Percentiles rank a stretch among this genome's conserved stretches.
phyloP scores from a whole-genome alignment of 2,329 filamentous ascomycete species.

The Hymenoscyphus scutula region DNA sequence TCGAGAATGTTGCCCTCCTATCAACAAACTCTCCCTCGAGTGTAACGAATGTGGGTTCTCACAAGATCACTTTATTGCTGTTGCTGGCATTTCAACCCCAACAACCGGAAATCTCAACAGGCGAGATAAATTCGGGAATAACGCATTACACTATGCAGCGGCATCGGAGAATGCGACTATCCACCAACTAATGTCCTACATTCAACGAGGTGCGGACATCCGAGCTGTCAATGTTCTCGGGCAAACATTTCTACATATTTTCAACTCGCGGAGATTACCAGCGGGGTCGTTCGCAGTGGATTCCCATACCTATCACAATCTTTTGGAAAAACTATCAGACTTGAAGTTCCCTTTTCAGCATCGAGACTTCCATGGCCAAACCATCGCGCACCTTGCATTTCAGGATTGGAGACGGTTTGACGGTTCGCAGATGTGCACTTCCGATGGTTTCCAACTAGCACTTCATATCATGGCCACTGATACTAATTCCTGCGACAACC shows the following conservation, averaged over 20 bases:
- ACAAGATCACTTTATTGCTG: neutral
- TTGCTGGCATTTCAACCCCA: neutral
- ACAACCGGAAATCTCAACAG: neutral
- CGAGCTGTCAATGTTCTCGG: neutral
- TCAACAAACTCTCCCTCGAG: neutral
- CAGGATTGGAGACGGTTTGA: neutral
- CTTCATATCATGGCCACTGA: neutral
- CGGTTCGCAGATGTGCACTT: too few species aligned
- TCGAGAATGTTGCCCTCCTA: neutral
- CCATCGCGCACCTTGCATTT: slow-evolving; percentile 6
- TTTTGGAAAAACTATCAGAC: neutral
- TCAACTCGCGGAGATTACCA: neutral
- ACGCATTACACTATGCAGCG: neutral
- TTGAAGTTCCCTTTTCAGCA: neutral
- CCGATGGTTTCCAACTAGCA: neutral
- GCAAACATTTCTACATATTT: neutral
- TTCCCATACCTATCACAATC: neutral
- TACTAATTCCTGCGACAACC: slow-evolving; percentile 4
- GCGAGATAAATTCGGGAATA: neutral
- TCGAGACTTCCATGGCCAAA: slow-evolving; percentile 2
- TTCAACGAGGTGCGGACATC: neutral
- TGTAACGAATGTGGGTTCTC: neutral
- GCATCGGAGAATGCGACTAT: neutral
- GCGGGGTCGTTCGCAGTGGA: neutral
- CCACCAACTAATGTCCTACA: neutral